A percentile compares a stretch with the other conserved stretches of the same genome.
Conservation (phyloP, 495 filamentous ascomycete genomes). For the Aspergillus olivimuriae region DNA sequence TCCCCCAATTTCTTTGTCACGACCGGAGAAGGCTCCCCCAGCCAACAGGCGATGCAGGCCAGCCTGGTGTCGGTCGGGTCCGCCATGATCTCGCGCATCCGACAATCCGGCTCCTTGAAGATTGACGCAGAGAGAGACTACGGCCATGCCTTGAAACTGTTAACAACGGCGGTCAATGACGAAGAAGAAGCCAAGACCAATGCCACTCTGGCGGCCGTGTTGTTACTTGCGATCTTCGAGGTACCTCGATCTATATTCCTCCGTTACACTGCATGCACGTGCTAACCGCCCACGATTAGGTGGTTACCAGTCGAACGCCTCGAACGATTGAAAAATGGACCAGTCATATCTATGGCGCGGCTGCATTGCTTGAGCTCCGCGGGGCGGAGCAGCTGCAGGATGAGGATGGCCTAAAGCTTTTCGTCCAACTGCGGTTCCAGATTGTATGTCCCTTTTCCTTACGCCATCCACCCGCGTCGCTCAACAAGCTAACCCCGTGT, state of each 20-base stretch:
- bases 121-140: constrained; percentile 41
- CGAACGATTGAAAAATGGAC: constrained; percentile 47
- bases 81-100: constrained; percentile 42
- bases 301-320: constrained; percentile 42
- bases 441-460: constrained; percentile 25
- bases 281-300: constrained; percentile 20
- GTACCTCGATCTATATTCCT: constrained; percentile 12
- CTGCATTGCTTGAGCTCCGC: constrained; percentile 49
- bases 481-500: not conserved
- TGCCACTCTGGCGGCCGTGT: constrained; percentile 53
- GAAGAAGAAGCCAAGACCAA: constrained; percentile 52
- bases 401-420: constrained; percentile 49
- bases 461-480: not conserved
- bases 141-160: constrained; percentile 38
- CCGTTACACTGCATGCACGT: not conserved
- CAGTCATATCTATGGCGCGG: constrained; percentile 54
- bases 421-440: constrained; percentile 48
- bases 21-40: constrained; percentile 11
- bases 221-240: constrained; percentile 50
- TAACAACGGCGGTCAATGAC: constrained; percentile 48
- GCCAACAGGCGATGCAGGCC: constrained; percentile 34
- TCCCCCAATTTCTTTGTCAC: constrained; percentile 19
- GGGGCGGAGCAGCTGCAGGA: constrained; percentile 51
- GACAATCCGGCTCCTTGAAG: constrained; percentile 27
- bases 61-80: constrained; percentile 45